Evolutionary conservation across 768 basidiomycete species (phyloP), one percentile per base, ranked within the genome.

Genomic region (Agaricus blazei): DNA sequence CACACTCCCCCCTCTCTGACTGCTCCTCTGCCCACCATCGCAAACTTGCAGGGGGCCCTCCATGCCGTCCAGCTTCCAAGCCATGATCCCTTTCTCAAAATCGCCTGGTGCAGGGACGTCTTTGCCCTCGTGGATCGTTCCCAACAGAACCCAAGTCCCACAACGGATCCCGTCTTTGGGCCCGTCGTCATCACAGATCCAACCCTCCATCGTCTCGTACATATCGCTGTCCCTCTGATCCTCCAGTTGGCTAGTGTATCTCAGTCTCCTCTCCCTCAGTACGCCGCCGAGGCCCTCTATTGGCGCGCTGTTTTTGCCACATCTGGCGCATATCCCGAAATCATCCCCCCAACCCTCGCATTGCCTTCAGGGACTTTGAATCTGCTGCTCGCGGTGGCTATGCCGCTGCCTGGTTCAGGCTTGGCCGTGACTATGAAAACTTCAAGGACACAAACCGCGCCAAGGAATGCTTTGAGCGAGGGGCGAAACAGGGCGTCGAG

Each of bases 291-390:
- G 61, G 90, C 93, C 0, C 65, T 88, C 27, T 93, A 85, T 67
- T 76, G 88, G 56, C 83, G 87, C 15, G 93, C 87, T 0, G 83
- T 82, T 1, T 76, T 96, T n/a, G 78, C 81, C 2, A 74, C 87
- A 0, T 82, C 82, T 0, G 93, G 93, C 8, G 76, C 81, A 3
- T 87, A 83, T 67, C 88, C 90, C 0, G 77, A 82, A 9, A 74
- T 80, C 58, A 62, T 89, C 23, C 75, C 74, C 0, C 80, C 55
- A 90, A 90, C 63, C 87, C 88, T 1, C 78, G 90, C 4, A 64
- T 77, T 6, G 93, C 96, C 1, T 98, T 98, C 72, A 78, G 91
- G 24, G 93, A 94, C 64, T 97, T 90, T 63, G 95, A 98, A 66
- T 72, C 75, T 1, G 84, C 91, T 2, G 95, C 93, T 0, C 76